Evolutionary conservation across 1,284 basidiomycete species (phyloP).

Genomic region (Wolfiporia cocos): DNA sequence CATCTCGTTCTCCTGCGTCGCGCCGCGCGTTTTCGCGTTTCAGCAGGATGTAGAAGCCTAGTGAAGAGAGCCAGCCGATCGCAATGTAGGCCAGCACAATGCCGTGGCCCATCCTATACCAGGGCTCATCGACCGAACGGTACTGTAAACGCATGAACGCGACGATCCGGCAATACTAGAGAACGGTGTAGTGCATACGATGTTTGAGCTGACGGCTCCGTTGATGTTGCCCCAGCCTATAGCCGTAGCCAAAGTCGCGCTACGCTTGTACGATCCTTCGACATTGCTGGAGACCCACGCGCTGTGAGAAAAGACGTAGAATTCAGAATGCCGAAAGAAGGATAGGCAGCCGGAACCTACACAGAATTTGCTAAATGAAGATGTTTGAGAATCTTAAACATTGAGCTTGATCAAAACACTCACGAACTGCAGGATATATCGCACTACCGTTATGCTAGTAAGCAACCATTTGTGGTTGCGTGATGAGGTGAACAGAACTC

Average conservation of each 20-base stretch:
- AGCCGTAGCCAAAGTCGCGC: constrained; percentile 65
- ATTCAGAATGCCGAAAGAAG: background rate
- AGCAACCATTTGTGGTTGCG: too few relatives aligned
- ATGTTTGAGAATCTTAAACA: too few relatives aligned
- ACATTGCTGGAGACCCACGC: constrained; percentile 47
- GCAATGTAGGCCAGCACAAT: constrained; percentile 68
- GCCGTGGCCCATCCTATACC: constrained; percentile 63
- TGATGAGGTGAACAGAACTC: constrained; percentile 15
- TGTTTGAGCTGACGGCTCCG: constrained; percentile 66
- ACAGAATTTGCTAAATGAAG: constrained; percentile 46
- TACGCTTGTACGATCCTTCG: constrained; percentile 68
- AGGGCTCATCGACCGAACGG: constrained; percentile 58
- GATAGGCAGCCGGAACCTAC: constrained; percentile 23
- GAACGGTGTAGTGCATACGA: constrained; percentile 43
- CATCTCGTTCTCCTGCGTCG: constrained; percentile 59
- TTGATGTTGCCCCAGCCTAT: constrained; percentile 67
- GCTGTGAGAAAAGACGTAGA: constrained; percentile 15
- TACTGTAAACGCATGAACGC: constrained; percentile 35
- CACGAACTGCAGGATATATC: constrained; percentile 43
- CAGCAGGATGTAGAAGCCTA: constrained; percentile 40
- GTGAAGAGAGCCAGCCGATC: constrained; percentile 51
- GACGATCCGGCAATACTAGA: background rate
- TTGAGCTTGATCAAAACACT: too few relatives aligned
- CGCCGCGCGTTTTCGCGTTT: constrained; percentile 55
- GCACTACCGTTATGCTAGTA: constrained; percentile 22